phyloP scores from a whole-genome alignment of 139 green algal species.

The Klebsormidium nitens region DNA sequence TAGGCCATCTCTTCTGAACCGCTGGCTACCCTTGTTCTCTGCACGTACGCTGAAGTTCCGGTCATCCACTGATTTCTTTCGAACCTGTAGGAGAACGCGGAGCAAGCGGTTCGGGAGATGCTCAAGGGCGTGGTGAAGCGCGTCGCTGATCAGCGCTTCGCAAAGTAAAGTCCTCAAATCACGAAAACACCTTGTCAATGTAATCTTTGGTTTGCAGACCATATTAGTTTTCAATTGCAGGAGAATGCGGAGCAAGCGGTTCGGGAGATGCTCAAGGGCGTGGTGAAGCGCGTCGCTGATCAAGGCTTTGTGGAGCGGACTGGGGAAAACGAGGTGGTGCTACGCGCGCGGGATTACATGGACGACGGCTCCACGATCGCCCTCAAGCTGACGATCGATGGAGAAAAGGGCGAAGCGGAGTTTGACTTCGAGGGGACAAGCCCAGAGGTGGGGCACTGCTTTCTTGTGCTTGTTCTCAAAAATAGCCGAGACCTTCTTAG shows the following conservation, averaged over 20 bases:
- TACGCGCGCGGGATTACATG: slow-evolving; percentile 79
- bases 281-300: slow-evolving; percentile 4
- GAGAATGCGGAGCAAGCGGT: slow-evolving; percentile 33
- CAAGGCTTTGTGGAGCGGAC: slow-evolving; percentile 3
- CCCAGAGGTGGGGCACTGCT: slow-evolving; percentile 58
- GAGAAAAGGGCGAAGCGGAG: slow-evolving; percentile 50
- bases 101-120: slow-evolving; percentile 29
- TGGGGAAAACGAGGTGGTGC: slow-evolving; percentile 12
- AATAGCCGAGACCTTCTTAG: too few relatives aligned
- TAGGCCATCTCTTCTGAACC: too few relatives aligned
- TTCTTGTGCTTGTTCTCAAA: background rate
- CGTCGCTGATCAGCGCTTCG: slow-evolving; percentile 2
- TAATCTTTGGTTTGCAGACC: too few relatives aligned
- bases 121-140: slow-evolving; percentile 7
- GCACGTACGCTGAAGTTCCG: too few relatives aligned
- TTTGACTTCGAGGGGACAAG: slow-evolving; percentile 91
- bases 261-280: slow-evolving; percentile 15
- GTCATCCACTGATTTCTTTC: too few relatives aligned
- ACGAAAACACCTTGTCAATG: too few relatives aligned
- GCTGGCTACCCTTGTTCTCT: too few relatives aligned
- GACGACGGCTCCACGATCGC: slow-evolving; percentile 87
- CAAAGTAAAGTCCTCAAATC: too few relatives aligned
- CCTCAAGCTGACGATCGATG: slow-evolving; percentile 77
- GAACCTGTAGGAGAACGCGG: slow-evolving; percentile 33
- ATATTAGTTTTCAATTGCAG: too few relatives aligned